Percentiles rank a stretch among this genome's conserved stretches.
Conservation (phyloP, 2,329 filamentous ascomycete genomes). For the Ophiostoma populinum region DNA sequence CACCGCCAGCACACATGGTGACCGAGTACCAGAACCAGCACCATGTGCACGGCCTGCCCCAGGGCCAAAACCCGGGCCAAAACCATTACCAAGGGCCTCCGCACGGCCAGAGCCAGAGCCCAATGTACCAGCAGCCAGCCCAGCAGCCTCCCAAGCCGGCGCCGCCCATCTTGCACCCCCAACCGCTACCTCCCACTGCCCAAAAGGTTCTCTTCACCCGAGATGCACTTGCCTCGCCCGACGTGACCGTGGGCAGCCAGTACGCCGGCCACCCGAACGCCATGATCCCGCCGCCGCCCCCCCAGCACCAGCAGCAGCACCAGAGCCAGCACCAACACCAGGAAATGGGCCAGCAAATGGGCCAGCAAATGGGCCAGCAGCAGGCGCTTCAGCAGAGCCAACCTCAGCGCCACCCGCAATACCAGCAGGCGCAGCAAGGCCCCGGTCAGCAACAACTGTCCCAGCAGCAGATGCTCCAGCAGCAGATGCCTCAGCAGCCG, state of each 20-base stretch:
- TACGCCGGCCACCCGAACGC: slow-evolving; percentile 1
- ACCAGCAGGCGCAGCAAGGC: no score
- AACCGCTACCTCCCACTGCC: slow-evolving; percentile 37
- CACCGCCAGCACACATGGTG: not conserved
- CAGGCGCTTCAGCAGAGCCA: slow-evolving; percentile 18
- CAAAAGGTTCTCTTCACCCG: slow-evolving; percentile 34
- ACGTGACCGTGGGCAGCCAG: slow-evolving; percentile 11
- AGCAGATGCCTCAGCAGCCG: no score
- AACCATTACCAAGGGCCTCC: no score
- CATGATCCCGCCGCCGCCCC: slow-evolving; percentile 9
- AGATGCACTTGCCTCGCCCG: slow-evolving; percentile 20
- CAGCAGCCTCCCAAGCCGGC: not conserved
- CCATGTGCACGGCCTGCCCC: no score
- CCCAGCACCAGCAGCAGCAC: slow-evolving; percentile 13
- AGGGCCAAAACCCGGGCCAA: no score
- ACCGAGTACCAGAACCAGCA: no score
- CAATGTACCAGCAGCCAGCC: not conserved
- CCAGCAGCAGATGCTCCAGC: no score
- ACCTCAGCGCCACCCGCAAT: no score
- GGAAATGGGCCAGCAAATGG: no score
- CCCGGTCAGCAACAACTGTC: no score
- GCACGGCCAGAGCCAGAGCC: not conserved
- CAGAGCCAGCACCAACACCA: slow-evolving; percentile 4
- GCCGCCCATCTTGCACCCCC: slow-evolving; percentile 22
- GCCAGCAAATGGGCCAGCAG: no score